phyloP scores from a whole-genome alignment of 257 asterid genomes.

The Solanum pimpinellifolium region DNA sequence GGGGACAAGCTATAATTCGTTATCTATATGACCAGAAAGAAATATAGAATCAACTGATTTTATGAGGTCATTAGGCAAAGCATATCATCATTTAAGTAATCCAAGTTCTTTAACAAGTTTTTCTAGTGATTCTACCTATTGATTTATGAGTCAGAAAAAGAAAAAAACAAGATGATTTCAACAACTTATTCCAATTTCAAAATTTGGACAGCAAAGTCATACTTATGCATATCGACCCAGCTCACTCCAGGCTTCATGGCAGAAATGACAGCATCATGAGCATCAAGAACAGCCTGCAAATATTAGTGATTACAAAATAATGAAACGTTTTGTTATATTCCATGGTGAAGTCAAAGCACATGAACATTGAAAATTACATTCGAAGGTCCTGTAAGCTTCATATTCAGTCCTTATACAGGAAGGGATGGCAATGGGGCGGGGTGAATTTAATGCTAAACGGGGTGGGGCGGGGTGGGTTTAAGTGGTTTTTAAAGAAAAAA shows the following conservation, averaged over 20 bases:
- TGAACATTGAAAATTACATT: not conserved
- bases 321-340: not conserved
- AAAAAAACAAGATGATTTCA: not conserved
- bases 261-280: conserved; percentile 94
- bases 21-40: not conserved
- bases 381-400: not conserved
- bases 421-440: not conserved
- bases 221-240: conserved; percentile 98
- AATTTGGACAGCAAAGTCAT: conserved; percentile 19
- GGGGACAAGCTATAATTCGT: not conserved
- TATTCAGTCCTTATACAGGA: not conserved
- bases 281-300: conserved; percentile 89
- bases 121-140: not conserved
- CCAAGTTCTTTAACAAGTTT: not conserved
- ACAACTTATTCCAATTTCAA: not conserved
- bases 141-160: not conserved
- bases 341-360: not conserved
- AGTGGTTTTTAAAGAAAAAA: not conserved
- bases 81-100: not conserved
- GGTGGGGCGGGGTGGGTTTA: not conserved
- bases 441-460: too few relatives aligned
- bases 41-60: not conserved
- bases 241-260: conserved; percentile 77
- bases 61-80: not conserved
- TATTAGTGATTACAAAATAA: not conserved